phyloP scores from a whole-genome alignment of 805 yeast species.

The Tetrapisispora iriomotensis region DNA sequence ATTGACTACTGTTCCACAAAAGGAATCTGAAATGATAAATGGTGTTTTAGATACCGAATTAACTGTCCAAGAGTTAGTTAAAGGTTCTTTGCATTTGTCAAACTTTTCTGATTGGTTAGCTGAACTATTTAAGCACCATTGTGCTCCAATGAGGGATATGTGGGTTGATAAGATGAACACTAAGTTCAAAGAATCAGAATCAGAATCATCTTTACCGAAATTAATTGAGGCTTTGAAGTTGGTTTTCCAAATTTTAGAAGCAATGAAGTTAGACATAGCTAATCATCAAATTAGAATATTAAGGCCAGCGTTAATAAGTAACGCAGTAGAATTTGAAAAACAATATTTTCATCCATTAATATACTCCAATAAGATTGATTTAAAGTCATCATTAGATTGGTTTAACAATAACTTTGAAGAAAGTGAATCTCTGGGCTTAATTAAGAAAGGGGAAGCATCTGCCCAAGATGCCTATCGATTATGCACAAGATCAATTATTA shows the following conservation, averaged over 20 bases:
- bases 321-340: slow-evolving; percentile 81
- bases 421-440: slow-evolving; percentile 14
- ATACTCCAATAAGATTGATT: slow-evolving; percentile 44
- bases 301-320: slow-evolving; percentile 74
- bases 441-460: slow-evolving; percentile 3
- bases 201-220: slow-evolving; percentile 36
- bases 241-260: slow-evolving; percentile 76
- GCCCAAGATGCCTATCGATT: slow-evolving; percentile 30
- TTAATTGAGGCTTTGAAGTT: slow-evolving; percentile 69
- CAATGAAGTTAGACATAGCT: slow-evolving; percentile 91
- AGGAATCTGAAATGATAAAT: slow-evolving; percentile 56
- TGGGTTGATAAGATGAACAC: slow-evolving; percentile 79
- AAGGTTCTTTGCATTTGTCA: slow-evolving; percentile 64
- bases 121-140: slow-evolving; percentile 70
- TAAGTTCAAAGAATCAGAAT: slow-evolving; percentile 39
- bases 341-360: slow-evolving; percentile 54
- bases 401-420: slow-evolving; percentile 32
- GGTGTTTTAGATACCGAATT: slow-evolving; percentile 71
- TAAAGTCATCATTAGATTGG: slow-evolving; percentile 59
- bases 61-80: slow-evolving; percentile 61
- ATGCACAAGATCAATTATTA: slow-evolving; percentile 45
- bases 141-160: slow-evolving; percentile 91
- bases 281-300: slow-evolving; percentile 84
- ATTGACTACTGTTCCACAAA: slow-evolving; percentile 63
- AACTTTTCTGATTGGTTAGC: slow-evolving; percentile 67